Conservation (phyloP, 495 filamentous ascomycete genomes). For the Neurospora cerealis region DNA sequence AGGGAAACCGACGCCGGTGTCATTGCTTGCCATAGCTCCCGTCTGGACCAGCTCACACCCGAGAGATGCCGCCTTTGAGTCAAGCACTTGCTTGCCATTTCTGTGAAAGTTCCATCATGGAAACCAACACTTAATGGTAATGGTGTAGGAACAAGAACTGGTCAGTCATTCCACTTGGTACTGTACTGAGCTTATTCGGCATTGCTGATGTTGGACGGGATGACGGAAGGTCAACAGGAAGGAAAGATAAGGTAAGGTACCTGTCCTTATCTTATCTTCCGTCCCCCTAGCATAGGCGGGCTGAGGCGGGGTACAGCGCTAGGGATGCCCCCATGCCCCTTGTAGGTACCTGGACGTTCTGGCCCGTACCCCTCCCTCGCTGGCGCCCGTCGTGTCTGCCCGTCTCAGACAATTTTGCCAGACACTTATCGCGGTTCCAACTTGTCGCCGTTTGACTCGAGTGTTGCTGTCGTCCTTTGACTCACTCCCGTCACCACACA, state of each 20-base stretch:
- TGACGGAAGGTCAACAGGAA: neutral
- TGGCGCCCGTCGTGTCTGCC: neutral
- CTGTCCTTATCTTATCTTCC: neutral
- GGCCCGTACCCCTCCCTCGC: neutral
- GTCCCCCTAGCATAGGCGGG: neutral
- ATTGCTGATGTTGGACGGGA: neutral
- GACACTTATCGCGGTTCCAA: neutral
- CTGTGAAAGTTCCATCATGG: neutral
- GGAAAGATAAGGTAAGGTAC: neutral
- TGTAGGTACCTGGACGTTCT: neutral
- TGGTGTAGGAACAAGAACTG: neutral
- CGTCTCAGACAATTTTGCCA: neutral
- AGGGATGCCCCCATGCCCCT: neutral
- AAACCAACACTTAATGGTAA: neutral
- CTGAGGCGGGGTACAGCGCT: neutral
- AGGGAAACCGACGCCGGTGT: neutral
- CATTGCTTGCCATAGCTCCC: neutral
- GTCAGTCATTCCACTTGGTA: neutral
- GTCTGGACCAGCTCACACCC: neutral
- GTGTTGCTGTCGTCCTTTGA: neutral
- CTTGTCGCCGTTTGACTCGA: neutral
- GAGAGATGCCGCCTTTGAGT: neutral
- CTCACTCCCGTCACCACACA: neutral
- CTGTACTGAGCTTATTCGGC: too few species aligned
- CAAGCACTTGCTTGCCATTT: neutral